Evolutionary conservation across 148 eudicot species (phyloP), one percentile per base, ranked within the genome.

Genomic region (Heliosperma pusillum): DNA sequence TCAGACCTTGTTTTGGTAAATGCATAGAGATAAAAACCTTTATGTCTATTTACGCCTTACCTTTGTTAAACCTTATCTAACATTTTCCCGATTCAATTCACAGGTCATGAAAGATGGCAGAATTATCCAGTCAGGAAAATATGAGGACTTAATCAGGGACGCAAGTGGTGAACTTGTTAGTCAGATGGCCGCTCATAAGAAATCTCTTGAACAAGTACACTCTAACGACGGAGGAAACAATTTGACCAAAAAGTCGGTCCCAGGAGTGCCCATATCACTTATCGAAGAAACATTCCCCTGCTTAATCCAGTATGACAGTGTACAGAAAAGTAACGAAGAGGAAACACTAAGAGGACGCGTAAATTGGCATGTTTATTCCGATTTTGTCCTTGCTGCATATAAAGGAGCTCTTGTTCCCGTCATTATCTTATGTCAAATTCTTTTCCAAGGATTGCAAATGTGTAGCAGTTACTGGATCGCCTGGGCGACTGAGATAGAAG

Each of bases 391-490:
- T 21, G 78, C 88, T 47, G 97, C 98, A 15, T 91, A 91, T 21
- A 79, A 77, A 84, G 98, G 98, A 55, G 97, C 86, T 42, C 87
- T 94, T n/a, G 93, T 94, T 76, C 96, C 93, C 3, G 76, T 88
- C 30, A 82, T 87, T 57, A 87, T 94, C 42, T 82, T 91, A 40
- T 94, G 96, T 71, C 98, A 91, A 73, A 76, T 88, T 64, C 80
- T 94, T 58, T 94, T 91, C 77, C 93, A 89, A 69, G 90, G 80
- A 66, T 66, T 91, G 70, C 97, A 91, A 60, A 93, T 91, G 71
- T 88, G 87, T 3, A 90, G 98, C 82, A 94, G 82, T 80, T 94
- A 94, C 82, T 94, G 97, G 98, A 80, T 94, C 29, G 96, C 98
- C 61, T 91, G 97, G 98, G 97, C 88, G 1, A 85, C 95, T 1